Evolutionary conservation across 2,329 filamentous ascomycete genomes (phyloP).

Genomic region (Magnaporthiopsis rhizophila): DNA sequence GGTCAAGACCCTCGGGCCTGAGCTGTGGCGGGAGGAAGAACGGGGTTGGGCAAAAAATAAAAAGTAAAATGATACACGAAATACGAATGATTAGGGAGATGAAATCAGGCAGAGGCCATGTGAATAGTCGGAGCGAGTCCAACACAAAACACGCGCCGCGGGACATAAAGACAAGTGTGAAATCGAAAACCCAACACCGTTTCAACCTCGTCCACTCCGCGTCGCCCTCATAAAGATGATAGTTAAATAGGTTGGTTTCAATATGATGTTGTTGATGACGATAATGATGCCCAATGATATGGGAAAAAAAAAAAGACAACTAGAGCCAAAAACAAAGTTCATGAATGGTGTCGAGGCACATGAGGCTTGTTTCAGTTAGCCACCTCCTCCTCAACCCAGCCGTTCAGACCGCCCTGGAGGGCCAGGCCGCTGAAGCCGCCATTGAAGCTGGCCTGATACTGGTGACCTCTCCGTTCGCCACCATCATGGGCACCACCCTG

Average conservation of each 20-base stretch:
- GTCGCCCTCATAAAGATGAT: not conserved
- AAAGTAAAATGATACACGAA: slow-evolving; percentile 3
- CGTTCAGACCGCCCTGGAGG: slow-evolving; percentile 56
- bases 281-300: not conserved
- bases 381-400: slow-evolving; percentile 61
- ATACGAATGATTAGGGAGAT: slow-evolving; percentile 3
- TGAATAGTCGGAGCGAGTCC: not conserved
- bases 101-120: not conserved
- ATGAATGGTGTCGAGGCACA: not conserved
- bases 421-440: slow-evolving; percentile 49
- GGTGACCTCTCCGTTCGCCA: slow-evolving; percentile 53
- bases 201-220: not conserved
- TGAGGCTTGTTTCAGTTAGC: slow-evolving; percentile 35
- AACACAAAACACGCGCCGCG: not conserved
- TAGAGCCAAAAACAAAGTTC: not conserved
- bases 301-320: not conserved
- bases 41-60: not conserved
- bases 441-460: slow-evolving; percentile 57
- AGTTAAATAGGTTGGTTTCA: not conserved
- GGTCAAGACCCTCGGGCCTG: not conserved
- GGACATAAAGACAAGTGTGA: not conserved
- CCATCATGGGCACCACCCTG: slow-evolving; percentile 28
- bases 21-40: not conserved
- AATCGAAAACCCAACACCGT: not conserved
- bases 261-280: not conserved